phyloP scores from a whole-genome alignment of 306 rosid genomes.

The Lathyrus oleraceus region DNA sequence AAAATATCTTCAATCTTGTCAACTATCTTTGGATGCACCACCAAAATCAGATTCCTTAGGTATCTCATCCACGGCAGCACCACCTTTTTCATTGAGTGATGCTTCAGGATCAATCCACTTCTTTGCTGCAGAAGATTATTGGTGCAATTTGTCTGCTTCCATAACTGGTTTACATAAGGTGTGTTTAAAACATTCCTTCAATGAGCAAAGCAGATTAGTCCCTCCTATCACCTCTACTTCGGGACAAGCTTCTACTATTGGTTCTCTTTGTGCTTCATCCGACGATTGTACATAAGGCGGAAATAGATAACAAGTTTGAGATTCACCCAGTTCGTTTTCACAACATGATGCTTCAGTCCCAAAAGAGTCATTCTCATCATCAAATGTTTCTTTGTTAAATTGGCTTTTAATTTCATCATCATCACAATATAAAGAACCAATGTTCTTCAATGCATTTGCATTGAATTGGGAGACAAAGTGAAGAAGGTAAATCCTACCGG shows the following conservation, averaged over 20 bases:
- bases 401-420: conserved; percentile 40
- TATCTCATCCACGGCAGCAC: conserved; percentile 12
- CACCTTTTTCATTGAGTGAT: conserved; percentile 24
- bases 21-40: conserved; percentile 11
- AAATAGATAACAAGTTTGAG: conserved; percentile 18
- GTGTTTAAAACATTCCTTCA: conserved; percentile 37
- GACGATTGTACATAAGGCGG: conserved; percentile 36
- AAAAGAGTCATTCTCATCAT: conserved; percentile 9
- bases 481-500: conserved; percentile 67
- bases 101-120: background rate
- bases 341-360: conserved; percentile 37
- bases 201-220: conserved; percentile 40
- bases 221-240: conserved; percentile 34
- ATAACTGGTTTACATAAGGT: conserved; percentile 36
- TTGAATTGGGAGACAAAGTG: conserved; percentile 42
- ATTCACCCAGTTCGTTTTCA: conserved; percentile 8
- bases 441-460: conserved; percentile 23
- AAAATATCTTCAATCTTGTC: conserved; percentile 22
- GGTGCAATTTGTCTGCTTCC: conserved; percentile 38
- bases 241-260: conserved; percentile 25
- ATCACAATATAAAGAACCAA: conserved; percentile 31
- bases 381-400: conserved; percentile 23
- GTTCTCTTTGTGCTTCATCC: conserved; percentile 12
- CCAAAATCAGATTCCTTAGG: conserved; percentile 29
- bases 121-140: conserved; percentile 30